phyloP scores from a whole-genome alignment of 768 basidiomycete genomes.

The Russula foetens region DNA sequence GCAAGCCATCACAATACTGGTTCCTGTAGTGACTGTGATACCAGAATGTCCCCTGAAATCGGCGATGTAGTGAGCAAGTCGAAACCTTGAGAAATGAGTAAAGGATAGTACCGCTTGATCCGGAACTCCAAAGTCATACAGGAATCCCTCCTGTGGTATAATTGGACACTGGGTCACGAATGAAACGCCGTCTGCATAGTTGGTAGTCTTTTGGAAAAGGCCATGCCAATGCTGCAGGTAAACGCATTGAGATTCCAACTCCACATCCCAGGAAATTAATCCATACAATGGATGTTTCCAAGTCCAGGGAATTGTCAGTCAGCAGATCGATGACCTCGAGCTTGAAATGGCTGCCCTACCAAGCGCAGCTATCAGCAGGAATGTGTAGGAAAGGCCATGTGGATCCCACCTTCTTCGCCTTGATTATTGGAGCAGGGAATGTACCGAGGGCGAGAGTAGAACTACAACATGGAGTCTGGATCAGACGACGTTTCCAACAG shows the following conservation, averaged over 20 bases:
- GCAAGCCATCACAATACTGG: constrained; percentile 38
- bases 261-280: neutral
- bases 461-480: neutral
- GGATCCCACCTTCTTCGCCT: neutral
- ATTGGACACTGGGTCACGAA: constrained; percentile 38
- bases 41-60: constrained; percentile 26
- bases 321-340: neutral
- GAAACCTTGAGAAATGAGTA: neutral
- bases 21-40: constrained; percentile 36
- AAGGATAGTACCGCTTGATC: constrained; percentile 26
- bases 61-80: neutral
- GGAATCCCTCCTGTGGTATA: constrained; percentile 30
- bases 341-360: neutral
- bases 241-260: too few relatives aligned
- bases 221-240: constrained; percentile 21
- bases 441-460: neutral
- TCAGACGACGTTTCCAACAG: too few relatives aligned
- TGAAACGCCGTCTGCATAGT: constrained; percentile 17
- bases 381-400: too few relatives aligned
- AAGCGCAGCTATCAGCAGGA: neutral
- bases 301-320: neutral
- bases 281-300: constrained; percentile 4
- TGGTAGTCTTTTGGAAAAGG: constrained; percentile 17
- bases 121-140: constrained; percentile 31
- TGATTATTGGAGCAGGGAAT: constrained; percentile 1